Percentiles rank a stretch among this genome's conserved stretches.
Evolutionary conservation across 805 yeast genomes (phyloP).

Genomic region (Barnettozyma wickerhamii): DNA sequence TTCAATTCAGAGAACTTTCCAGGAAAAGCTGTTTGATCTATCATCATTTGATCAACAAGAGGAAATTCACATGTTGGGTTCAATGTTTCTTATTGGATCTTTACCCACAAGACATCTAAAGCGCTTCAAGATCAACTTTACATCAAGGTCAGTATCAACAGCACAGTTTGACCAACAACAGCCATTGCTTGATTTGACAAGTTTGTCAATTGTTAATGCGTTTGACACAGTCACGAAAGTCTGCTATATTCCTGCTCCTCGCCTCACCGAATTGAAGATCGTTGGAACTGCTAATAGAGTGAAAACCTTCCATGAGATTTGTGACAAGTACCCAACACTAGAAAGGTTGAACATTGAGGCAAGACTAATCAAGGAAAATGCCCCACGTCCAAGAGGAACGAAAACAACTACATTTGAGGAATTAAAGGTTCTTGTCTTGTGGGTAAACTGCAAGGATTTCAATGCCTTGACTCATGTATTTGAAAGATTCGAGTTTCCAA

Average conservation of each 20-base stretch:
- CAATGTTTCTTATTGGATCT: neutral
- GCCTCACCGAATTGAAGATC: neutral
- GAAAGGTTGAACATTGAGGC: slow-evolving; percentile 1
- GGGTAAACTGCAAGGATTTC: slow-evolving; percentile 1
- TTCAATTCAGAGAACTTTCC: neutral
- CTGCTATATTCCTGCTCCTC: neutral
- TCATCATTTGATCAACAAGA: neutral
- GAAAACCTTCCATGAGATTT: slow-evolving; percentile 1
- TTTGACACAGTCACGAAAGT: neutral
- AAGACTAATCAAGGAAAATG: neutral
- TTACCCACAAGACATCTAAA: neutral
- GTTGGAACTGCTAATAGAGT: neutral
- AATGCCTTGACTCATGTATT: neutral
- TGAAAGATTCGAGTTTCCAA: slow-evolving; percentile 1
- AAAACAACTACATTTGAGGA: neutral
- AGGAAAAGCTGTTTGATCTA: neutral
- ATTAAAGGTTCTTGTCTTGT: neutral
- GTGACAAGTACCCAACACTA: slow-evolving; percentile 1
- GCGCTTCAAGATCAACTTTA: neutral
- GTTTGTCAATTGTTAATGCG: neutral
- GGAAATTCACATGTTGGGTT: neutral
- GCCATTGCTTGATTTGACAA: neutral
- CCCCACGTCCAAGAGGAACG: neutral
- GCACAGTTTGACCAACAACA: neutral
- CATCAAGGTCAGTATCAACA: neutral